Conservation (phyloP, 306 rosid species). For the Vachellia pachyceras region DNA sequence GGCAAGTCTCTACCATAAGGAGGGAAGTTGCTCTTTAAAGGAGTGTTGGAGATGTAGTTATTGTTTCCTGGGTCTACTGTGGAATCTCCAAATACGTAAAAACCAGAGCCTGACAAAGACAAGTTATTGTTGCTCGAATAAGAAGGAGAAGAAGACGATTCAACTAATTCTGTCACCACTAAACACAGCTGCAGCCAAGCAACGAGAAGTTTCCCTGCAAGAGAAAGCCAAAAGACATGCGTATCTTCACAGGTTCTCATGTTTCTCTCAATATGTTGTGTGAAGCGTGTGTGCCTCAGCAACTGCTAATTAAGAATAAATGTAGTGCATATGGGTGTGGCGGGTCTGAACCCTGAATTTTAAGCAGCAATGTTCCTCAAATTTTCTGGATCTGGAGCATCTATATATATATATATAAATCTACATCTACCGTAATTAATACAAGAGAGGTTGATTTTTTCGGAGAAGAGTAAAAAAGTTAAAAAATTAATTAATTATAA, state of each 20-base stretch:
- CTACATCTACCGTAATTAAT: too few species aligned
- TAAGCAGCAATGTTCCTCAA: neutral
- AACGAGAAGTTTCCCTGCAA: constrained; percentile 18
- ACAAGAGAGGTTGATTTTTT: too few species aligned
- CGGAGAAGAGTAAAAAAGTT: too few species aligned
- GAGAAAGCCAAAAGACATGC: neutral
- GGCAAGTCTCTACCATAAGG: constrained; percentile 70
- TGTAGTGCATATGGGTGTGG: neutral
- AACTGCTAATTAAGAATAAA: neutral
- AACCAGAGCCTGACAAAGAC: constrained; percentile 55
- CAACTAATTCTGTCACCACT: constrained; percentile 28
- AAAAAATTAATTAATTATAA: too few species aligned
- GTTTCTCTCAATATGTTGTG: neutral
- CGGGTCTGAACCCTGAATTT: neutral
- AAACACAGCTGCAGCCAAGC: constrained; percentile 15
- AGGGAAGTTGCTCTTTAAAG: constrained; percentile 58
- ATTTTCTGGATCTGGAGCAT: too few species aligned
- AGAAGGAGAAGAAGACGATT: neutral
- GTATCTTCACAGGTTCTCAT: too few species aligned
- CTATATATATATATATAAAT: too few species aligned
- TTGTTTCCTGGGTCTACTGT: constrained; percentile 84
- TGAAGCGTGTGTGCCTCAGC: neutral
- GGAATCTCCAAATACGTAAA: constrained; percentile 83
- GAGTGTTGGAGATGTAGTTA: constrained; percentile 45
- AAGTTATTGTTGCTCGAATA: constrained; percentile 15